Evolutionary conservation across 1,284 basidiomycete genomes (phyloP), one percentile per base, ranked within the genome.

Genomic region (Rhodotorula mucilaginosa): DNA sequence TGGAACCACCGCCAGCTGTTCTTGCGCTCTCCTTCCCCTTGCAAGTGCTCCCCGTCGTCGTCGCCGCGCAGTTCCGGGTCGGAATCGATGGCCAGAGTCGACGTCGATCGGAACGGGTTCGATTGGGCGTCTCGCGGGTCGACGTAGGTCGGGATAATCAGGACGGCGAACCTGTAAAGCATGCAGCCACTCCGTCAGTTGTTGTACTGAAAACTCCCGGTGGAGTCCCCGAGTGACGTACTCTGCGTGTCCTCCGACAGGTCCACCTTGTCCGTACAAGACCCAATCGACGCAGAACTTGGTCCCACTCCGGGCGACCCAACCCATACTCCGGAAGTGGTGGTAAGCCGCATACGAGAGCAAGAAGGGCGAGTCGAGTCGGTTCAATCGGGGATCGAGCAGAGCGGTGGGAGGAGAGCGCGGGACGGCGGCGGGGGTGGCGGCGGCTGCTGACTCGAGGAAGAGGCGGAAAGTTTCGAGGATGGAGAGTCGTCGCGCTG

Each of bases 201-300:
- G 26, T 26, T 26, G 26, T 26, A 26, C 26, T 26, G 26, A 26
- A 26, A 26, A 26, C 26, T 26, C 26, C 47, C 19, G 13, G n/a
- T 4, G 49, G 52, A n/a, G 18, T 8, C 39, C 26, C 12, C 23
- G 5, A 21, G 48, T 5, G 39, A 84, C 89, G 79, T 79, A 96
- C 91, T 97, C 95, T 26, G 97, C 95, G 80, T 99, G 97, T 5
- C 89, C 86, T 80, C 98, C 98, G 0, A 97, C 93, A 0, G 96
- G 95, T 0, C 97, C 97, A 15, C 90, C 87, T 74, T 71, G 76
- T 7, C 79, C 78, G 82, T 99, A 99, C 47, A 99, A 83, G 21
- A 99, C 85, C 83, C 91, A 93, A 79, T 99, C 97, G 57, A 90
- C 90, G 79, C 94, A 97, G 82, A 99, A 99, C 82, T 99, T 99